Evolutionary conservation across 345 rosid species (phyloP).

Genomic region (Toxicodendron radicans): DNA sequence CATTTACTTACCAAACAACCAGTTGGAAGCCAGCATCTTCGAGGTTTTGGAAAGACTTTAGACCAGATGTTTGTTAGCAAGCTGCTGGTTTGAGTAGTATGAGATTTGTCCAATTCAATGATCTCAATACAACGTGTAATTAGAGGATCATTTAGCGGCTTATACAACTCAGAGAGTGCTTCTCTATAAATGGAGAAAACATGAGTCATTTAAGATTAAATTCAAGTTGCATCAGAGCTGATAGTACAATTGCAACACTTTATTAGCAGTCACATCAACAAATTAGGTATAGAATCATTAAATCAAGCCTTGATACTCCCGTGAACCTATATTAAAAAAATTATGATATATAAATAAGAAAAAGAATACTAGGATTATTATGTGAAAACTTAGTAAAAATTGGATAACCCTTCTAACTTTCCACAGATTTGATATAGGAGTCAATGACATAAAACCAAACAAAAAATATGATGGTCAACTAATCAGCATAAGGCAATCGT

Average conservation of each 20-base stretch:
- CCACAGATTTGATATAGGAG: not conserved
- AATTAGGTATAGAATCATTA: not conserved
- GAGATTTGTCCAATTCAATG: slow-evolving; percentile 46
- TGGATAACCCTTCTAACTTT: not conserved
- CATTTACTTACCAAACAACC: slow-evolving; percentile 78
- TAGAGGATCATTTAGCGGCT: slow-evolving; percentile 72
- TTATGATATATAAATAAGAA: not conserved
- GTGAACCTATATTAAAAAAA: not conserved
- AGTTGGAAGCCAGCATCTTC: slow-evolving; percentile 95
- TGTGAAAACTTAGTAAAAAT: not conserved
- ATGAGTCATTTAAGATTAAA: slow-evolving; percentile 17
- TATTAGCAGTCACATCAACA: not conserved
- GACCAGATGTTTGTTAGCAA: slow-evolving; percentile 59
- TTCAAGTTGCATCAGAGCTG: slow-evolving; percentile 1
- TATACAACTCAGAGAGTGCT: slow-evolving; percentile 63
- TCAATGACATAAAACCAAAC: not conserved
- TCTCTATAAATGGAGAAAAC: slow-evolving; percentile 41
- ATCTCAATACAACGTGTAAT: slow-evolving; percentile 71
- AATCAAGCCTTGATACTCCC: not conserved
- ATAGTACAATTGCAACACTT: not conserved
- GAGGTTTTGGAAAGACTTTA: slow-evolving; percentile 77
- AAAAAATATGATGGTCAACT: not conserved
- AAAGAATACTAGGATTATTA: not conserved
- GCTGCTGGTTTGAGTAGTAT: slow-evolving; percentile 29
- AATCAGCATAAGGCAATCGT: not conserved